These are phyloP conservation scores for Hydnomerulius pinastri DNA, from an alignment of 768 basidiomycete genomes.

Conservation along the genomic window DNA sequence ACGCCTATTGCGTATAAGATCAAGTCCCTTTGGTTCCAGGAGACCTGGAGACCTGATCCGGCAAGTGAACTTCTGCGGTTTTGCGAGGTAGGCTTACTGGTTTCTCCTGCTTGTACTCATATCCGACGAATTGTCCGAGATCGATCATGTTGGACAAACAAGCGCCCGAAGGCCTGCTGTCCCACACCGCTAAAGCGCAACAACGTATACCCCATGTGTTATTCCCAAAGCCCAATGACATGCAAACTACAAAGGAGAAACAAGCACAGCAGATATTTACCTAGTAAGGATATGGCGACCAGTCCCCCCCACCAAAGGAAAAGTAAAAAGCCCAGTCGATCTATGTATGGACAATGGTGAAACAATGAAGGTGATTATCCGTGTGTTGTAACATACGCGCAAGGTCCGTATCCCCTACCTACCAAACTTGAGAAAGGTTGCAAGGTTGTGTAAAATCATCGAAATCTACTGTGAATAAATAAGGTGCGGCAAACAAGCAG, in stretches of 20 bases:
- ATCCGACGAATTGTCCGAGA: conserved; percentile 3
- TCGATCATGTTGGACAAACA: not conserved
- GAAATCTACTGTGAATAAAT: not conserved
- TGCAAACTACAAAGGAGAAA: not conserved
- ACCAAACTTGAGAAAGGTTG: not conserved
- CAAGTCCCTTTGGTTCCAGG: conserved; percentile 79
- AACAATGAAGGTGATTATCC: no score
- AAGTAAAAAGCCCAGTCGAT: no score
- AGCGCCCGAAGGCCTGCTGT: no score
- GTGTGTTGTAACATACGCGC: not conserved
- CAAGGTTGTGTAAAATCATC: not conserved
- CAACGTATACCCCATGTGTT: no score
- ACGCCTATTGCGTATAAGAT: conserved; percentile 75
- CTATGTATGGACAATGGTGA: no score
- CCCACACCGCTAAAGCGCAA: no score
- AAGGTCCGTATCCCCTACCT: conserved; percentile 13
- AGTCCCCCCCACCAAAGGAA: no score
- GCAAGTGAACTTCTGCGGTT: not conserved
- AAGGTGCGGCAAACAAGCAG: not conserved
- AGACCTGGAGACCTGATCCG: conserved; percentile 44
- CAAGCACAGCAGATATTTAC: not conserved
- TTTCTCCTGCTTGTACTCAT: conserved; percentile 2
- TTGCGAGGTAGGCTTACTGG: not conserved
- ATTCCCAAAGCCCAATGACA: not conserved
- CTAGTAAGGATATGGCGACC: no score